A percentile compares a stretch with the other conserved stretches of the same genome.
Conservation (phyloP, 2,329 filamentous ascomycete species). For the Waltergamsia citrina region DNA sequence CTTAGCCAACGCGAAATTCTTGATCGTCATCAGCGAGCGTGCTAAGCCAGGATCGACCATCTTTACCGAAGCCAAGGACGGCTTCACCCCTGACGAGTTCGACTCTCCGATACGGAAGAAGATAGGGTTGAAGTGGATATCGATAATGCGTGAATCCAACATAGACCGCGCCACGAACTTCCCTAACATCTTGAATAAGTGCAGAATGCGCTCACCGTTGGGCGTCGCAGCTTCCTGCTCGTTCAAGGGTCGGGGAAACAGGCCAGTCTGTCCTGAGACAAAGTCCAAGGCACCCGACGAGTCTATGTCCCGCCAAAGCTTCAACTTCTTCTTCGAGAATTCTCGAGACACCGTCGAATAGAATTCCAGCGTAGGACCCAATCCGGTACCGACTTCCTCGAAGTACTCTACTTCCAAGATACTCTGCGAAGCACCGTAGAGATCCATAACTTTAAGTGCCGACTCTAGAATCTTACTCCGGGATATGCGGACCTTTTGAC, state of each 20-base stretch:
- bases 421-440: slow-evolving; percentile 94
- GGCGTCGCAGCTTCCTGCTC: slow-evolving; percentile 64
- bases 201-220: slow-evolving; percentile 77
- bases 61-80: slow-evolving; percentile 82
- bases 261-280: slow-evolving; percentile 71
- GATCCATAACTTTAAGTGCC: slow-evolving; percentile 95
- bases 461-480: slow-evolving; percentile 92
- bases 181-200: slow-evolving; percentile 85
- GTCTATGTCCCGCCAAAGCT: slow-evolving; percentile 92
- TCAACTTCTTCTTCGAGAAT: slow-evolving; percentile 94
- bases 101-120: slow-evolving; percentile 91
- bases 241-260: slow-evolving; percentile 88
- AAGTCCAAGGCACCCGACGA: slow-evolving; percentile 64
- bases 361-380: slow-evolving; percentile 93
- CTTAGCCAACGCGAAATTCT: slow-evolving; percentile 78
- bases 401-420: slow-evolving; percentile 98
- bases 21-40: slow-evolving; percentile 75
- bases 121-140: slow-evolving; percentile 92
- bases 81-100: slow-evolving; percentile 51
- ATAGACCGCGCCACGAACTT: slow-evolving; percentile 97
- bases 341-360: slow-evolving; percentile 97
- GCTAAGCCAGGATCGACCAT: slow-evolving; percentile 81
- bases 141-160: slow-evolving; percentile 96
- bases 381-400: slow-evolving; percentile 91
- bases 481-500: slow-evolving; percentile 97